Evolutionary conservation across 2,329 filamentous ascomycete species (phyloP).

Genomic region (Dothiorella sarmentorum): DNA sequence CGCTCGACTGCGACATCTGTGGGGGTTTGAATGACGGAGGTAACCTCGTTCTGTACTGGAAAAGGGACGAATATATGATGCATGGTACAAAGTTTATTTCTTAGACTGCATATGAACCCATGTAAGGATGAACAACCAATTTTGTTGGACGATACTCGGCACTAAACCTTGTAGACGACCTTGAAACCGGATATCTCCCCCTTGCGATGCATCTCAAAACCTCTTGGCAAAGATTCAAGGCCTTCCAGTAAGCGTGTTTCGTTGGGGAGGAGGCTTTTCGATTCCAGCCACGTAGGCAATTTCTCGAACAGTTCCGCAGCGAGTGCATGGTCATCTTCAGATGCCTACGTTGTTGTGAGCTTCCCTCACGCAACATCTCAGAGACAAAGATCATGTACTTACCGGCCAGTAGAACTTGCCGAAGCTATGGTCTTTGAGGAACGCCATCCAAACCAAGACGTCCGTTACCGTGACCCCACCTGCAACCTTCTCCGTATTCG

Average conservation of each 20-base stretch:
- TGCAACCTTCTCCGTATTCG: constrained; percentile 36
- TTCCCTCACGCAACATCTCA: neutral
- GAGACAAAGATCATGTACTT: constrained; percentile 19
- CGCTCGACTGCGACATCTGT: too few species aligned
- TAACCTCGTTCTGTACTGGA: too few species aligned
- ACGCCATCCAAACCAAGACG: constrained; percentile 45
- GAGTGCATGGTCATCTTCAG: constrained; percentile 37
- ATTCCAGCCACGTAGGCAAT: constrained; percentile 34
- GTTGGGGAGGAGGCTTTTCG: constrained; percentile 38
- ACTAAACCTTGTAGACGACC: constrained; percentile 34
- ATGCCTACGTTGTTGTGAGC: constrained; percentile 26
- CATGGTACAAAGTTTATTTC: too few species aligned
- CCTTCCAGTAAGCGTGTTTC: constrained; percentile 30
- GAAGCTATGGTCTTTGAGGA: constrained; percentile 41
- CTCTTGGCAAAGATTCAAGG: constrained; percentile 32
- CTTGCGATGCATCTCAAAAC: constrained; percentile 40
- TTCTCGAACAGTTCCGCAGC: constrained; percentile 37
- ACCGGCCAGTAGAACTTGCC: constrained; percentile 38
- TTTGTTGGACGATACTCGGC: too few species aligned
- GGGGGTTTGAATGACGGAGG: too few species aligned
- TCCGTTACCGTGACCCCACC: constrained; percentile 37
- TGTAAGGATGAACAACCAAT: too few species aligned
- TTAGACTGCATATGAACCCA: too few species aligned
- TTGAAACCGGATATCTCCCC: constrained; percentile 41
- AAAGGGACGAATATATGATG: too few species aligned